Evolutionary conservation across 768 basidiomycete genomes (phyloP), one percentile per base, ranked within the genome.

Genomic region (Podaxis mareebaensis): DNA sequence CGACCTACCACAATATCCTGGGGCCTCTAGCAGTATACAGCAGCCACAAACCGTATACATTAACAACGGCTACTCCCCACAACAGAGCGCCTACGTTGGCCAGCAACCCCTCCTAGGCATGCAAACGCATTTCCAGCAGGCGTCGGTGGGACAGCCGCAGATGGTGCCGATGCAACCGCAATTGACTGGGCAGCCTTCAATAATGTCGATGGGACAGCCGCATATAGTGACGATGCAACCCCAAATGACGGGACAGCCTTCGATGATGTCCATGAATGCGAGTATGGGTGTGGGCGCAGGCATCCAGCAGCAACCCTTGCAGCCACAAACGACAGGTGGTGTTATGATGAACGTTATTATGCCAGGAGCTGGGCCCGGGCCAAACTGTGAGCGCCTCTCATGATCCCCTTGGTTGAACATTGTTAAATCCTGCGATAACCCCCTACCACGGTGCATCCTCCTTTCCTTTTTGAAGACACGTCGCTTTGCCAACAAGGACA

Each of bases 401-500:
- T 5, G n/a, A 13, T 10, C 26, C 28, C 22, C 11, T 54, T 54
- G 20, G 8, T 11, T 36, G 26, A 53, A 48, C 8, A 24, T 38
- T 4, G 48, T 24, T 26, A 17, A 22, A 3, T 30, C 28, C 28
- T 30, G 28, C 6, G 28, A 7, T 30, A 30, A 30, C 7, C 7
- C 6, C 28, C 28, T 26, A 26, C 26, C 7, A 1, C 28, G 28
- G 6, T 30, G 28, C 28, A 26, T 15, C 17, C 10, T 6, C 4
- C 39, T 26, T 42, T 22, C 22, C n/a, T 15, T 13, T 5, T 4
- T 15, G 42, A 44, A 53, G 60, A 53, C 24, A 39, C 44, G 52
- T 7, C 22, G 13, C 60, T 61, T 12, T 53, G 60, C 30, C 26
- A 44, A 10, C 60, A 61, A 44, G 70, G 70, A 22, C 68, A 69